phyloP scores from a whole-genome alignment of 805 yeast species.

The Kazachstania viticola region DNA sequence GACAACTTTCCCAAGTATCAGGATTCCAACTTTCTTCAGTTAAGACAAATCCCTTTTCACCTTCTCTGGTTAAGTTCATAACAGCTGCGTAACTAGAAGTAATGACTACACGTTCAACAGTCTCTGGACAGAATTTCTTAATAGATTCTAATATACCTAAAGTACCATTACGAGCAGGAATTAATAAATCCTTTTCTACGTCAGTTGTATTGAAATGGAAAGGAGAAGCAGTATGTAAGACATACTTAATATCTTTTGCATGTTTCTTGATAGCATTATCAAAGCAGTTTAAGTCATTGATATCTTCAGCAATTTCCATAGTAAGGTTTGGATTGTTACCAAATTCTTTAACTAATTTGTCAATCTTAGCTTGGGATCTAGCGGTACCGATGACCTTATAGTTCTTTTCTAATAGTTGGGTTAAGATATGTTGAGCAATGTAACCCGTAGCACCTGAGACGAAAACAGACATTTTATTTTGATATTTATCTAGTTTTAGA shows the following conservation, averaged over 20 bases:
- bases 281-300: conserved; percentile 31
- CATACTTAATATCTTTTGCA: conserved; percentile 29
- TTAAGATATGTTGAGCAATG: conserved; percentile 38
- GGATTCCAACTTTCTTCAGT: conserved; percentile 32
- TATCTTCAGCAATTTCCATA: conserved; percentile 27
- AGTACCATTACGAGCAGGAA: conserved; percentile 52
- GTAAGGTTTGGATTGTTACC: conserved; percentile 12
- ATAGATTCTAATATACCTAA: conserved; percentile 36
- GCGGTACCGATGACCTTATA: conserved; percentile 41
- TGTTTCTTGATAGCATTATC: conserved; percentile 32
- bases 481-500: too few species aligned
- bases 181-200: conserved; percentile 38
- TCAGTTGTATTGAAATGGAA: conserved; percentile 25
- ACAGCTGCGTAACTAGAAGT: conserved; percentile 52
- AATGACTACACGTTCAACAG: conserved; percentile 36
- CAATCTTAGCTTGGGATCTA: conserved; percentile 34
- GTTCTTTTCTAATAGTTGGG: conserved; percentile 24
- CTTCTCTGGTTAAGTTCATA: conserved; percentile 7
- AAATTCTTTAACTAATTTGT: conserved; percentile 23
- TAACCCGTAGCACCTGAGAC: conserved; percentile 44
- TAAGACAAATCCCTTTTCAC: too few species aligned
- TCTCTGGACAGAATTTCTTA: conserved; percentile 30
- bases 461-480: conserved; percentile 19
- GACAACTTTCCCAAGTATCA: conserved; percentile 13
- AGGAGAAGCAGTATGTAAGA: conserved; percentile 44